phyloP scores from a whole-genome alignment of 2,329 filamentous ascomycete genomes.

The Rutstroemia sp. region DNA sequence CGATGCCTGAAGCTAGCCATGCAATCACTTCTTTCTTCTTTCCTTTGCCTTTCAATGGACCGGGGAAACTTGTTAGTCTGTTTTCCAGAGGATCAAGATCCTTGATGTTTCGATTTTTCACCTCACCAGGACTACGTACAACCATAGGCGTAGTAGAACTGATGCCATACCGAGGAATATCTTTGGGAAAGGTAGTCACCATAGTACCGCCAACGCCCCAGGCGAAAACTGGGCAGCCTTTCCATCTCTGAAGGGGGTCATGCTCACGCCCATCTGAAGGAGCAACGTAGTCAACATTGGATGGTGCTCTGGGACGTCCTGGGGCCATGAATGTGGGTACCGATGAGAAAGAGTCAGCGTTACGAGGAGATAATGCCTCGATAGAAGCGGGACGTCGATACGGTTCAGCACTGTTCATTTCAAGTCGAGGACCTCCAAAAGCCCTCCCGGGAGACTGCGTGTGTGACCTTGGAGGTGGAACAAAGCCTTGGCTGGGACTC shows the following conservation, averaged over 20 bases:
- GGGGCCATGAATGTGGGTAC: constrained; percentile 10
- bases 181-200: constrained; percentile 80
- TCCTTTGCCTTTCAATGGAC: constrained; percentile 77
- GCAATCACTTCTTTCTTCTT: constrained; percentile 90
- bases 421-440: constrained; percentile 39
- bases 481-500: constrained; percentile 33
- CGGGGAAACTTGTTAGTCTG: constrained; percentile 74
- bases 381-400: constrained; percentile 47
- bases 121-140: constrained; percentile 72
- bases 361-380: constrained; percentile 24
- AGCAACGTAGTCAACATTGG: constrained; percentile 49
- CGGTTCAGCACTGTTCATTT: constrained; percentile 32
- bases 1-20: constrained; percentile 76
- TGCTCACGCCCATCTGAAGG: constrained; percentile 60
- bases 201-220: constrained; percentile 85
- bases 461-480: constrained; percentile 50
- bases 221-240: constrained; percentile 74
- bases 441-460: constrained; percentile 56
- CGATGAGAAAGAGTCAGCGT: constrained; percentile 7
- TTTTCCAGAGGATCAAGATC: constrained; percentile 66
- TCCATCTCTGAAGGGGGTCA: constrained; percentile 84
- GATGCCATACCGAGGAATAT: constrained; percentile 77
- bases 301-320: constrained; percentile 43
- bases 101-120: constrained; percentile 70
- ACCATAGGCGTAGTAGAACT: constrained; percentile 64